These are phyloP conservation scores for Neobulgaria alba DNA, from an alignment of 2,329 filamentous ascomycete species.

Conservation along the genomic window DNA sequence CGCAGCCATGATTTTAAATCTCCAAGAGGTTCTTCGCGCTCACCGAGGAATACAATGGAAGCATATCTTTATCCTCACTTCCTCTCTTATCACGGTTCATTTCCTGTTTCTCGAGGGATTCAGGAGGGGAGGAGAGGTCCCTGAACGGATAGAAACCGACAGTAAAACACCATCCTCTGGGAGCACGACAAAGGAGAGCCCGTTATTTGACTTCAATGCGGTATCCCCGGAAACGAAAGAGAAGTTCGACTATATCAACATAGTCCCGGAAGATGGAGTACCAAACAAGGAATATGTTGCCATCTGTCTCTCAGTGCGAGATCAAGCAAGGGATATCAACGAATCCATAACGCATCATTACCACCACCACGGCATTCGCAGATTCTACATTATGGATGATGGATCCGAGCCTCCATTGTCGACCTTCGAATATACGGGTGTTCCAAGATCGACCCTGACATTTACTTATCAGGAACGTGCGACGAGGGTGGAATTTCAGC, in stretches of 20 bases:
- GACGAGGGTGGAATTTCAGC: constrained; percentile 8
- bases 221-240: background rate
- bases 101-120: constrained; percentile 8
- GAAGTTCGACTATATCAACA: constrained; percentile 1
- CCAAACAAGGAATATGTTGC: constrained; percentile 18
- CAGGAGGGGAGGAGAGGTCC: too few species aligned
- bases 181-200: background rate
- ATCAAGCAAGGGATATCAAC: constrained; percentile 18
- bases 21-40: background rate
- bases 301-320: constrained; percentile 20
- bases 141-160: background rate
- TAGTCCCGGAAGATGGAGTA: constrained; percentile 3
- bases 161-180: background rate
- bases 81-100: constrained; percentile 6
- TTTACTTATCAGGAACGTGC: constrained; percentile 18
- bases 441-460: constrained; percentile 17
- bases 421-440: constrained; percentile 13
- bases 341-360: constrained; percentile 25
- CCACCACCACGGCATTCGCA: constrained; percentile 20
- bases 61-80: constrained; percentile 8
- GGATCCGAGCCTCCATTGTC: constrained; percentile 21
- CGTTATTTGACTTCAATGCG: background rate
- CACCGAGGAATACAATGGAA: constrained; percentile 7
- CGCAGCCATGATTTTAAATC: background rate
- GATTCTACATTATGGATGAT: constrained; percentile 26